A percentile compares a stretch with the other conserved stretches of the same genome.
Conservation (phyloP, 2,329 filamentous ascomycete species). For the Lasiodiplodia theobromae region DNA sequence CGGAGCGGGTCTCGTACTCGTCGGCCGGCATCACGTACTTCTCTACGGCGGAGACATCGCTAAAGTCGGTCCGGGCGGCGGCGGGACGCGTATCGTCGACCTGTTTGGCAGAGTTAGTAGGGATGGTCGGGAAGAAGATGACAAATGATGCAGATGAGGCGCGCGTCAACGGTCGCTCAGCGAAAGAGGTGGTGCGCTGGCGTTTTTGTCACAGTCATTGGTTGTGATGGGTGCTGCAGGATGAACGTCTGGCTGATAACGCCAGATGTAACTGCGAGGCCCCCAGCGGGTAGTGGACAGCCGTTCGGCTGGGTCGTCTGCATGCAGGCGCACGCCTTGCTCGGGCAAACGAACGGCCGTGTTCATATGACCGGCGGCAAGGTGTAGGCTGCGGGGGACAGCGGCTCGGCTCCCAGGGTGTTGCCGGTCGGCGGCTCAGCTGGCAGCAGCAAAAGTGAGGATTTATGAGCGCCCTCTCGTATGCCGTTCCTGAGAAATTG, state of each 20-base stretch:
- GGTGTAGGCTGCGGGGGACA: background rate
- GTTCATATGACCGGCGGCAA: background rate
- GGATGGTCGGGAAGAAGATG: background rate
- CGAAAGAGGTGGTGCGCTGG: slow-evolving; percentile 7
- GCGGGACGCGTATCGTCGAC: slow-evolving; percentile 81
- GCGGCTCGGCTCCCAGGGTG: slow-evolving; percentile 22
- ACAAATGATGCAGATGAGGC: slow-evolving; percentile 4
- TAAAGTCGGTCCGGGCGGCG: slow-evolving; percentile 78
- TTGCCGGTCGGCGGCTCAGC: slow-evolving; percentile 19
- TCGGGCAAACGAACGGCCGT: background rate
- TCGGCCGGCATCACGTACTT: slow-evolving; percentile 89
- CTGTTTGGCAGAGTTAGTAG: slow-evolving; percentile 53
- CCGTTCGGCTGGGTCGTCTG: background rate
- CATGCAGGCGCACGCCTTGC: slow-evolving; percentile 13
- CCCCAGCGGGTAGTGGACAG: slow-evolving; percentile 18
- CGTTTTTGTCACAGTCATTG: background rate
- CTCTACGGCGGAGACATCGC: slow-evolving; percentile 79
- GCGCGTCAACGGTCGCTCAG: background rate
- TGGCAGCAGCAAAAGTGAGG: background rate
- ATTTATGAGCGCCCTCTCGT: background rate
- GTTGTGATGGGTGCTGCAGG: background rate
- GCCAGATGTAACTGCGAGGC: slow-evolving; percentile 10
- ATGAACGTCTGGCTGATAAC: slow-evolving; percentile 11
- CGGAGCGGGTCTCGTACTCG: slow-evolving; percentile 84
- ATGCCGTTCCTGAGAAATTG: slow-evolving; percentile 7